phyloP scores from a whole-genome alignment of 73 alveolate genomes.

The Urostyla sp. region DNA sequence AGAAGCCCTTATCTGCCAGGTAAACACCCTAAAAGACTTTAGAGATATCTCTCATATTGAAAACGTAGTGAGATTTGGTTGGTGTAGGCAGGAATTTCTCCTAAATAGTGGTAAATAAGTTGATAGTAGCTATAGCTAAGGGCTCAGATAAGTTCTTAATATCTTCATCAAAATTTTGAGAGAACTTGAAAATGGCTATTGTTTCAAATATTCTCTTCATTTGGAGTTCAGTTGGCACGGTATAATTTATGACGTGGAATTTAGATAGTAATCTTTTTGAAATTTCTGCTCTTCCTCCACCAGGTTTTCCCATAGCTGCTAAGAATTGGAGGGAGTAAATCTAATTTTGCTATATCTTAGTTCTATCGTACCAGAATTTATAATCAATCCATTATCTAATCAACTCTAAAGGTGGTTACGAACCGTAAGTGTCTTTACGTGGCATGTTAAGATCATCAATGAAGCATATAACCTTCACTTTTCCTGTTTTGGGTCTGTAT shows the following conservation, averaged over 20 bases:
- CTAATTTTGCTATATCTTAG: slow-evolving; percentile 66
- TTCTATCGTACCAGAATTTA: slow-evolving; percentile 96
- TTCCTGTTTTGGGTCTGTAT: slow-evolving; percentile 97
- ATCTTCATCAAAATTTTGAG: slow-evolving; percentile 89
- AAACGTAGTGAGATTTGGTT: slow-evolving; percentile 97
- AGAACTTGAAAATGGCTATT: slow-evolving; percentile 77
- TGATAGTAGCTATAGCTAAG: slow-evolving; percentile 59
- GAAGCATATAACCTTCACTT: slow-evolving; percentile 90
- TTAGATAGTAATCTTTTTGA: slow-evolving; percentile 82
- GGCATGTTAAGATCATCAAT: slow-evolving; percentile 99
- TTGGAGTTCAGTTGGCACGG: slow-evolving; percentile 80
- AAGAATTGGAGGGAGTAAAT: slow-evolving; percentile 88
- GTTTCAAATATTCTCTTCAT: slow-evolving; percentile 90
- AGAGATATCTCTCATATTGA: slow-evolving; percentile 98
- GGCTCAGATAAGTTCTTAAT: slow-evolving; percentile 74
- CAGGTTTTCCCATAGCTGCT: slow-evolving; percentile 98
- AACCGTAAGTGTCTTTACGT: slow-evolving; percentile 97
- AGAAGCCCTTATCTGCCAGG: slow-evolving; percentile 89
- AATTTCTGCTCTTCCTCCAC: slow-evolving; percentile 96
- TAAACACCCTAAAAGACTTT: slow-evolving; percentile 96
- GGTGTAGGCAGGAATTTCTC: slow-evolving; percentile 98
- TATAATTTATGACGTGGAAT: slow-evolving; percentile 82
- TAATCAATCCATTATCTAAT: slow-evolving; percentile 99
- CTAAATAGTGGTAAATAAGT: slow-evolving; percentile 41
- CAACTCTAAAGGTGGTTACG: slow-evolving; percentile 98